Conservation (phyloP, 106 monocot species). For the Cymbidium sinense region DNA sequence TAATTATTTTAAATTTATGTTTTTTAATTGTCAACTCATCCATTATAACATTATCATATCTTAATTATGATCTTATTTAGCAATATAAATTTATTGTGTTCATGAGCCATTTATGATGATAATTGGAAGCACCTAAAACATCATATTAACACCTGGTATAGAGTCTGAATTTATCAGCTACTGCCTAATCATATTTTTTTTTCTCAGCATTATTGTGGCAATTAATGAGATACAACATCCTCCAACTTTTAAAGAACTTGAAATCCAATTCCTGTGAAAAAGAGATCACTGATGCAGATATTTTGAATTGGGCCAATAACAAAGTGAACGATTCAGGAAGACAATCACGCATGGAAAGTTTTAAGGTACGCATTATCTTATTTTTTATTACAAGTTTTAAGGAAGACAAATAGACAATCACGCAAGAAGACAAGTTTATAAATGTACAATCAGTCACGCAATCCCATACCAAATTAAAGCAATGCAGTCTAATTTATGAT, state of each 20-base stretch:
- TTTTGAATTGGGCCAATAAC: conserved; percentile 57
- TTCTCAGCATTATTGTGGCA: conserved; percentile 64
- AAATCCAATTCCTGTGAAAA: conserved; percentile 43
- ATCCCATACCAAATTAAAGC: neutral
- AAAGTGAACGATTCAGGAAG: conserved; percentile 52
- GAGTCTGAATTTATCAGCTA: neutral
- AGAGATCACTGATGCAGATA: conserved; percentile 54
- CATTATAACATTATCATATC: neutral
- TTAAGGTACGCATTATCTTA: conserved; percentile 28
- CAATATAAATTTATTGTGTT: neutral
- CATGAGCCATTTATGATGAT: neutral
- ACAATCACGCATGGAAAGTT: conserved; percentile 38
- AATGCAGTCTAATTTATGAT: neutral
- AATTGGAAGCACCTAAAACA: neutral
- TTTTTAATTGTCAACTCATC: neutral
- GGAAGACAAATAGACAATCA: too few species aligned
- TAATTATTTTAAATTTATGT: neutral
- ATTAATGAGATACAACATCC: conserved; percentile 64
- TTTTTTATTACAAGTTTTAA: neutral
- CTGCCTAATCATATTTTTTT: neutral
- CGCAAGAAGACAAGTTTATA: neutral
- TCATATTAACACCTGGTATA: neutral
- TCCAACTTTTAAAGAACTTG: conserved; percentile 59
- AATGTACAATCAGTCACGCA: neutral
- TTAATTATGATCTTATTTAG: neutral